phyloP scores from a whole-genome alignment of 2,329 filamentous ascomycete genomes.

The Penicillium glabrum region DNA sequence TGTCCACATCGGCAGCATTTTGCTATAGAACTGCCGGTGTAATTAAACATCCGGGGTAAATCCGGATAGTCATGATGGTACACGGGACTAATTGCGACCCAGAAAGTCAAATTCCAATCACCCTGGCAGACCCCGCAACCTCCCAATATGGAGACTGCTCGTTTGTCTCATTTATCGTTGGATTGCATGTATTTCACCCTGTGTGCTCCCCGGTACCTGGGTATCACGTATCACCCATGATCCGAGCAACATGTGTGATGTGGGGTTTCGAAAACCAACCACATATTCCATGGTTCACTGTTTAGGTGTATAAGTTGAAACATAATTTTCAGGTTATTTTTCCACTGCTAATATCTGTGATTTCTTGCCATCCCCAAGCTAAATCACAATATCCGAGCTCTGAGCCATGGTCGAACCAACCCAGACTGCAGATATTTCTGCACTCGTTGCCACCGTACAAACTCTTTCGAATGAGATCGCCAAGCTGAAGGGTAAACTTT shows the following conservation, averaged over 20 bases:
- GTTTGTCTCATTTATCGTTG: too few species aligned
- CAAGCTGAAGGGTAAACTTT: neutral
- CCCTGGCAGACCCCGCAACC: neutral
- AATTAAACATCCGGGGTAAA: neutral
- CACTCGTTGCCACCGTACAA: neutral
- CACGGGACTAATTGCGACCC: neutral
- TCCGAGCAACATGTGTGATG: too few species aligned
- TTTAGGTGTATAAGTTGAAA: too few species aligned
- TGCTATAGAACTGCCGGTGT: neutral
- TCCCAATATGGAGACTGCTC: neutral
- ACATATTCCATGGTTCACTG: too few species aligned
- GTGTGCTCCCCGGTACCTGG: too few species aligned
- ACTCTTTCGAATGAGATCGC: neutral
- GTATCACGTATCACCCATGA: too few species aligned
- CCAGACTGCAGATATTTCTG: neutral
- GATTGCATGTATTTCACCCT: too few species aligned
- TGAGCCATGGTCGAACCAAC: neutral
- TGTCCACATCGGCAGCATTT: neutral
- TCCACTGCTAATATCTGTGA: rapidly evolving
- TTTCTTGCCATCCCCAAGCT: neutral
- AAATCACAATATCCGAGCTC: too few species aligned
- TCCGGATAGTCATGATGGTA: neutral
- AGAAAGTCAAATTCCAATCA: neutral
- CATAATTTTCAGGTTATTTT: too few species aligned
- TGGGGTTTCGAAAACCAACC: too few species aligned